phyloP scores from a whole-genome alignment of 495 filamentous ascomycete genomes.

The Xylaria nigripes region DNA sequence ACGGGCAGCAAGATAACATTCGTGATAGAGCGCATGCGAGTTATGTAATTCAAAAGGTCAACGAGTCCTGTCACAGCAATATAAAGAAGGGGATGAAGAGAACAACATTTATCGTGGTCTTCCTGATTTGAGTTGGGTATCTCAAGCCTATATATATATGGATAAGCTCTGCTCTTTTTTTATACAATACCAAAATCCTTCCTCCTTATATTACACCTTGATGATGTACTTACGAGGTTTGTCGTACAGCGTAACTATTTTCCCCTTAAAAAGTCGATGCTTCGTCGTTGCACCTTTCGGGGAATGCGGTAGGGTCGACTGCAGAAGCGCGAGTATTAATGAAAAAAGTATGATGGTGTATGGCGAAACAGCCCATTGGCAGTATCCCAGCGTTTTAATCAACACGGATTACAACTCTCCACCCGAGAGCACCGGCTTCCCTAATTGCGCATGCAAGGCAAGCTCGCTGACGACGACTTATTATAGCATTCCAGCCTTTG shows the following conservation, averaged over 20 bases:
- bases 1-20: too few relatives aligned
- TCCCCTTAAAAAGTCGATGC: not conserved
- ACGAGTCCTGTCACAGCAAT: not conserved
- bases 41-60: too few relatives aligned
- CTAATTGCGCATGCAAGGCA: conserved; percentile 63
- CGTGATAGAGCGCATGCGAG: too few relatives aligned
- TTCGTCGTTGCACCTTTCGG: not conserved
- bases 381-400: conserved; percentile 26
- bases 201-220: not conserved
- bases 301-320: not conserved
- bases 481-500: conserved; percentile 58
- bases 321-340: not conserved
- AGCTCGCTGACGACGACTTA: conserved; percentile 53
- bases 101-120: not conserved
- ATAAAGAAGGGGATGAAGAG: not conserved
- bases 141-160: conserved; percentile 6
- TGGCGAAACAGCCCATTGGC: not conserved
- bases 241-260: conserved; percentile 1
- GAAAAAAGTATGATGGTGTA: not conserved
- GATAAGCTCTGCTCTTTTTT: conserved; percentile 5
- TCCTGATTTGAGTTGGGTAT: conserved; percentile 10
- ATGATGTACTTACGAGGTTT: not conserved
- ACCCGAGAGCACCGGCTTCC: conserved; percentile 59
- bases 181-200: not conserved
- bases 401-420: conserved; percentile 57